A percentile compares a stretch with the other conserved stretches of the same genome.
Conservation (phyloP, 2,329 filamentous ascomycete species). For the Xylariaceae sp. region DNA sequence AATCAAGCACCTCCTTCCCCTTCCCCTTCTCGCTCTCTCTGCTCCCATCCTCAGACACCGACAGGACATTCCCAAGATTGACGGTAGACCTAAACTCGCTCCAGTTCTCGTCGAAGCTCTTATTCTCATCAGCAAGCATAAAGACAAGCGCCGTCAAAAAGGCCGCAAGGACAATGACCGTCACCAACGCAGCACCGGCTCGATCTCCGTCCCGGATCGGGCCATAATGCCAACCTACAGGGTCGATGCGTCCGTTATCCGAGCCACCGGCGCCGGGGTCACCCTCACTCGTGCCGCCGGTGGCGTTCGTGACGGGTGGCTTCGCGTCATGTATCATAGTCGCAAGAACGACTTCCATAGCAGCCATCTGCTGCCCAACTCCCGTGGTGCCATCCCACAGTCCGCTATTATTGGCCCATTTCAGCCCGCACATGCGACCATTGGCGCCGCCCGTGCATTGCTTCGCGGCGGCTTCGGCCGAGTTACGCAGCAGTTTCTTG, state of each 20-base stretch:
- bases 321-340: conserved; percentile 51
- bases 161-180: conserved; percentile 52
- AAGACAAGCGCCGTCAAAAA: conserved; percentile 53
- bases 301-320: conserved; percentile 38
- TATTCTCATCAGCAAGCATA: conserved; percentile 48
- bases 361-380: conserved; percentile 70
- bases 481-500: conserved; percentile 52
- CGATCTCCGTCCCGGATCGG: conserved; percentile 59
- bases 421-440: conserved; percentile 57
- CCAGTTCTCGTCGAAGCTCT: conserved; percentile 26
- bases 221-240: conserved; percentile 24
- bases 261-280: conserved; percentile 45
- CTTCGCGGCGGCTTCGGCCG: conserved; percentile 54
- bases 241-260: conserved; percentile 41
- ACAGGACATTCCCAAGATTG: not conserved
- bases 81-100: conserved; percentile 19
- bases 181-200: conserved; percentile 66
- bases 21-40: not conserved
- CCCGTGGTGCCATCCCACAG: conserved; percentile 59
- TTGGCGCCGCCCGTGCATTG: conserved; percentile 58
- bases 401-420: conserved; percentile 52
- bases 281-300: conserved; percentile 50
- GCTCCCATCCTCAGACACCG: conserved; percentile 1
- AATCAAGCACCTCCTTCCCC: not conserved
- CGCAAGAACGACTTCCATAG: conserved; percentile 62